Conservation (phyloP, 495 filamentous ascomycete genomes). For the Bombardia bombarda region DNA sequence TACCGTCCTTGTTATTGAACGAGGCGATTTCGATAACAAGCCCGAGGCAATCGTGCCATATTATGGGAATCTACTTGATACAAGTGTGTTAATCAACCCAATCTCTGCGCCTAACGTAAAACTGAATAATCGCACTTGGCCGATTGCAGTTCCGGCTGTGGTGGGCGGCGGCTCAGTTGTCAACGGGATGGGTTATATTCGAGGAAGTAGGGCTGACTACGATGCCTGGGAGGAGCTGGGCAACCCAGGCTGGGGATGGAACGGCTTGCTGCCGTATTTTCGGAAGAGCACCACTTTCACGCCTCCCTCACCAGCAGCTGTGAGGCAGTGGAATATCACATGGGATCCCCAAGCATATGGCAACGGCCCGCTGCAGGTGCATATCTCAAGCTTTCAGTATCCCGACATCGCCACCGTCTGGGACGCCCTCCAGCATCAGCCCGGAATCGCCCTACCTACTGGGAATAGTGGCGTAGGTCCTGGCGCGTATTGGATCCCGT, state of each 20-base stretch:
- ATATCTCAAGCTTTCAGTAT: constrained; percentile 18
- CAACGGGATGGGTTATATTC: constrained; percentile 37
- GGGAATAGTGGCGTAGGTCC: constrained; percentile 9
- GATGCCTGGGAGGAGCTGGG: constrained; percentile 59
- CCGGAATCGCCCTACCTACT: background rate
- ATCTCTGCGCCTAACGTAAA: constrained; percentile 17
- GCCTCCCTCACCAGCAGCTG: constrained; percentile 20
- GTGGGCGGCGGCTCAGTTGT: constrained; percentile 36
- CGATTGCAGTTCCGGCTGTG: constrained; percentile 19
- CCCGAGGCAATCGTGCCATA: constrained; percentile 17
- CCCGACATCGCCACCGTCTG: constrained; percentile 13
- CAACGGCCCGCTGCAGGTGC: constrained; percentile 13
- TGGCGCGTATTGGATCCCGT: constrained; percentile 14
- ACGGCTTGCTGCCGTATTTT: constrained; percentile 35
- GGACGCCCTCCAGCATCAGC: constrained; percentile 11
- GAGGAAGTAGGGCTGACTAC: constrained; percentile 51
- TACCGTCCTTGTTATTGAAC: constrained; percentile 41
- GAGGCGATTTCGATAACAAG: constrained; percentile 21
- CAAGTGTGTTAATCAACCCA: constrained; percentile 15
- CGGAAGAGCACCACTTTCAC: constrained; percentile 33
- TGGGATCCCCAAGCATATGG: constrained; percentile 13
- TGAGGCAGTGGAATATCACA: constrained; percentile 15
- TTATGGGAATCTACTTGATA: constrained; percentile 14
- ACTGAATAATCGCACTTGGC: constrained; percentile 18
- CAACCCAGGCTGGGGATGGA: constrained; percentile 53